Conservation (phyloP, 768 basidiomycete species). For the Filobasidium wieringae region DNA sequence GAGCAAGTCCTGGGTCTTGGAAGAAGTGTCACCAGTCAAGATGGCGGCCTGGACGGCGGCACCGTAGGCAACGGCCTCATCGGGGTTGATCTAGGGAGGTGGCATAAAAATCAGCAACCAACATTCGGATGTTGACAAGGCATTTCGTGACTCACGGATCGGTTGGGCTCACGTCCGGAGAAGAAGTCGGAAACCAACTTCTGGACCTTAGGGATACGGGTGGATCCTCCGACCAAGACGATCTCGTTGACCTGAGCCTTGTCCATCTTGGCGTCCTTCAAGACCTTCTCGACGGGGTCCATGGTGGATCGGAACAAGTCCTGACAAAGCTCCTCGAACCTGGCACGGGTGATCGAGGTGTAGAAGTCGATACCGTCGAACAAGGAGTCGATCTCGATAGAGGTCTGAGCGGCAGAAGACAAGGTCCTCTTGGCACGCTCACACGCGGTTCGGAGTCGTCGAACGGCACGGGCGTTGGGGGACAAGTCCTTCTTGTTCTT, state of each 20-base stretch:
- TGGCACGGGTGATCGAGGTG: slow-evolving; percentile 92
- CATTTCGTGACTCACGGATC: slow-evolving; percentile 40
- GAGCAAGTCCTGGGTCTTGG: slow-evolving; percentile 76
- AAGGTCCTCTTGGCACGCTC: slow-evolving; percentile 99
- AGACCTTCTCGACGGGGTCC: slow-evolving; percentile 83
- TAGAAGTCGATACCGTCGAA: slow-evolving; percentile 98
- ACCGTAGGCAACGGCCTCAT: slow-evolving; percentile 98
- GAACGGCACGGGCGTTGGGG: slow-evolving; percentile 88
- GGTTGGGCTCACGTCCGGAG: slow-evolving; percentile 89
- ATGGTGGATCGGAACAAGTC: slow-evolving; percentile 41
- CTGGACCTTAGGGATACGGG: slow-evolving; percentile 98
- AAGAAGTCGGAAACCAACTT: slow-evolving; percentile 97
- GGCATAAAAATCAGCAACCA: background rate
- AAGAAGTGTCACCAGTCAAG: slow-evolving; percentile 89
- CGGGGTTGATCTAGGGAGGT: slow-evolving; percentile 67
- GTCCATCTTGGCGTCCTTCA: slow-evolving; percentile 96
- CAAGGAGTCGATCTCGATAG: slow-evolving; percentile 95
- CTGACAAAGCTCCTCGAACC: slow-evolving; percentile 48
- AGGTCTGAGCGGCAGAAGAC: slow-evolving; percentile 89
- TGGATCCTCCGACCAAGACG: slow-evolving; percentile 51
- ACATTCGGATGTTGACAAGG: background rate
- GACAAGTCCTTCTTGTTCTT: slow-evolving; percentile 89
- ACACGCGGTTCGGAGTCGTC: slow-evolving; percentile 91
- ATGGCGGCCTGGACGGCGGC: slow-evolving; percentile 98
- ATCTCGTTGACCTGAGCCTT: slow-evolving; percentile 82